Evolutionary conservation across 108 stramenopile species (phyloP).

Genomic region (Nitzschia sp.): DNA sequence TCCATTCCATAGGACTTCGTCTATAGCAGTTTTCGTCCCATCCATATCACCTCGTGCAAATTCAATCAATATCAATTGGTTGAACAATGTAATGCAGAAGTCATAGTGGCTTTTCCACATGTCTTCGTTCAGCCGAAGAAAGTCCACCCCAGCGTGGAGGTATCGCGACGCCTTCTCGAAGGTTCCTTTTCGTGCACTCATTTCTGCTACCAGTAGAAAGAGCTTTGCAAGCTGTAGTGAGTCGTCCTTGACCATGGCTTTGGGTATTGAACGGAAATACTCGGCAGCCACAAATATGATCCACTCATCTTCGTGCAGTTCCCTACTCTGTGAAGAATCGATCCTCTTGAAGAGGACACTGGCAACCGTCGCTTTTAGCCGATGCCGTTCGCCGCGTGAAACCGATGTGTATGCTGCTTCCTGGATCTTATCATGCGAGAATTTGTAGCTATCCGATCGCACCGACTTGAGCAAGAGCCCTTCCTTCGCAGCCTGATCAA

Average conservation of each 20-base stretch:
- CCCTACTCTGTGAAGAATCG: background rate
- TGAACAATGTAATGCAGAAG: constrained; percentile 11
- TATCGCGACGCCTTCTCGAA: constrained; percentile 4
- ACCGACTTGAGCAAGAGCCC: background rate
- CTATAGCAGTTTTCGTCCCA: constrained; percentile 17
- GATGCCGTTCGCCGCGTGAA: background rate
- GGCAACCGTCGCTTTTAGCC: background rate
- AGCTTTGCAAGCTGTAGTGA: background rate
- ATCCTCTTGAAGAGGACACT: background rate
- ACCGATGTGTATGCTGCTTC: constrained; percentile 50
- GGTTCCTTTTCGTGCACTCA: background rate
- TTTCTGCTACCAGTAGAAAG: background rate
- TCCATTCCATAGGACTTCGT: constrained; percentile 21
- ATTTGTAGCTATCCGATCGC: constrained; percentile 16
- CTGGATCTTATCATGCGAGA: constrained; percentile 48
- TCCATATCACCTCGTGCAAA: constrained; percentile 5
- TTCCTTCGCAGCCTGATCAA: background rate
- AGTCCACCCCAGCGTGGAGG: background rate
- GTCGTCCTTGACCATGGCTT: constrained; percentile 1
- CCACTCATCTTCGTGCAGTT: constrained; percentile 22
- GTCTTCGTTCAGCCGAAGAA: constrained; percentile 3
- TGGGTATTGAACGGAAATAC: constrained; percentile 23
- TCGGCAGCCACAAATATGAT: constrained; percentile 33
- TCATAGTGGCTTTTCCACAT: constrained; percentile 5
- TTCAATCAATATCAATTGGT: background rate